These are phyloP conservation scores for Leccinum proximum DNA, from an alignment of 1,284 basidiomycete genomes.

Conservation along the genomic window DNA sequence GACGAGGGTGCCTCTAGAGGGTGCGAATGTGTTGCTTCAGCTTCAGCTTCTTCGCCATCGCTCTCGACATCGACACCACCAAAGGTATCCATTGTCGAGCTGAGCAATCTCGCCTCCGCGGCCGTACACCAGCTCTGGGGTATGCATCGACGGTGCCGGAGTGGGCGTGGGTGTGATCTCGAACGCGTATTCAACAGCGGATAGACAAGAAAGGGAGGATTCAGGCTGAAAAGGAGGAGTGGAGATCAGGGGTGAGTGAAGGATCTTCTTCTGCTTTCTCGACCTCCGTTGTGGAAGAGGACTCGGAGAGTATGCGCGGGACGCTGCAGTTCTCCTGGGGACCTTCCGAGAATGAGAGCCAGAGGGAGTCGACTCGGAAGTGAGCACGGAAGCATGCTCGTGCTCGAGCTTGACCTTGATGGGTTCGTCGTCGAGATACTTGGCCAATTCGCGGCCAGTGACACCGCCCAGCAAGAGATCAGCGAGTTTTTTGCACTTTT, in stretches of 20 bases:
- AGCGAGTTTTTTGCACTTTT: constrained; percentile 42
- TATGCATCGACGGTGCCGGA: background rate
- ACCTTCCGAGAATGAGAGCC: constrained; percentile 1
- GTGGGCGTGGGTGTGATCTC: constrained; percentile 3
- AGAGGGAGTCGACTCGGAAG: background rate
- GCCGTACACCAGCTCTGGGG: constrained; percentile 25
- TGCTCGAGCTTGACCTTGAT: constrained; percentile 2
- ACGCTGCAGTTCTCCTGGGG: constrained; percentile 9
- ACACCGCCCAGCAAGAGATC: constrained; percentile 40
- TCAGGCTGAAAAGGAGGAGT: constrained; percentile 5
- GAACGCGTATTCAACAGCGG: background rate
- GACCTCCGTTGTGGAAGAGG: constrained; percentile 5
- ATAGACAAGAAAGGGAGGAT: background rate
- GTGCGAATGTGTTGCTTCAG: background rate
- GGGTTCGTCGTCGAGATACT: constrained; percentile 13
- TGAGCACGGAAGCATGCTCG: background rate
- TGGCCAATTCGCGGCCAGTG: constrained; percentile 33
- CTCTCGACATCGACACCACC: constrained; percentile 30
- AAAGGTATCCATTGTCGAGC: constrained; percentile 37
- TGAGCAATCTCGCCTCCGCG: constrained; percentile 26
- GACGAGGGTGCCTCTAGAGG: constrained; percentile 32
- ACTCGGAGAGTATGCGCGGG: background rate
- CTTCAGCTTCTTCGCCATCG: constrained; percentile 10
- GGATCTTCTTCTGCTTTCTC: constrained; percentile 6
- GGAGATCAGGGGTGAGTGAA: background rate